Evolutionary conservation across 352 stramenopile genomes (phyloP).

Genomic region (Globisporangium polare): DNA sequence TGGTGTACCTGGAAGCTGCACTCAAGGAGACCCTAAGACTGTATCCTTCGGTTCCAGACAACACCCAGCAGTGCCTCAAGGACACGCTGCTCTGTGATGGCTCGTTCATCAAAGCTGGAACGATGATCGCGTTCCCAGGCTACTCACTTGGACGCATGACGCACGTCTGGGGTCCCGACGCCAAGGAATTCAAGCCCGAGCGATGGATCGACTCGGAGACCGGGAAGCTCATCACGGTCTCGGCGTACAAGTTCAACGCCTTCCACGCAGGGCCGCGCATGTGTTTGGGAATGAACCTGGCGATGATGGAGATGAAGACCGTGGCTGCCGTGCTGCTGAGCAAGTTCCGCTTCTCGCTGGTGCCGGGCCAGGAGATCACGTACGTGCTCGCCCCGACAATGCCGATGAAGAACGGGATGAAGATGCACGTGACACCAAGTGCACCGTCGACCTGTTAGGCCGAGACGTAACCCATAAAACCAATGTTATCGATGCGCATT

Average conservation of each 20-base stretch:
- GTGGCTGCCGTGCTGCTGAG: conserved; percentile 39
- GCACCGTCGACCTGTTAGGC: background rate
- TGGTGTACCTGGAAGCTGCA: background rate
- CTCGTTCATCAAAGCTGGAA: conserved; percentile 40
- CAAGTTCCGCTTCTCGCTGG: conserved; percentile 23
- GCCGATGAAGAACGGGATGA: background rate
- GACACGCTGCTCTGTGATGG: conserved; percentile 44
- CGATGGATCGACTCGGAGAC: conserved; percentile 47
- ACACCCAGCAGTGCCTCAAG: background rate
- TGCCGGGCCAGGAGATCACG: background rate
- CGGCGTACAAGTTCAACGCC: conserved; percentile 56
- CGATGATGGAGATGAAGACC: conserved; percentile 30
- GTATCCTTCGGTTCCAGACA: background rate
- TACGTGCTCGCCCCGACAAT: background rate
- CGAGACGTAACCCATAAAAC: too few species aligned
- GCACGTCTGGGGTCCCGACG: conserved; percentile 59
- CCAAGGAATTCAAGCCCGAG: conserved; percentile 57
- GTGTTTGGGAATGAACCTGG: conserved; percentile 30
- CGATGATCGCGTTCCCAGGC: conserved; percentile 26
- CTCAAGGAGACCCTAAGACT: background rate
- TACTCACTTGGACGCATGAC: conserved; percentile 59
- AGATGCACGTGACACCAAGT: background rate
- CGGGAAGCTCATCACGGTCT: conserved; percentile 29
- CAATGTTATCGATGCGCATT: background rate
- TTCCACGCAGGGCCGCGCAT: conserved; percentile 35